These are phyloP conservation scores for Avena sativa DNA, from an alignment of 176 grass and related monocot species.

Conservation along the genomic window DNA sequence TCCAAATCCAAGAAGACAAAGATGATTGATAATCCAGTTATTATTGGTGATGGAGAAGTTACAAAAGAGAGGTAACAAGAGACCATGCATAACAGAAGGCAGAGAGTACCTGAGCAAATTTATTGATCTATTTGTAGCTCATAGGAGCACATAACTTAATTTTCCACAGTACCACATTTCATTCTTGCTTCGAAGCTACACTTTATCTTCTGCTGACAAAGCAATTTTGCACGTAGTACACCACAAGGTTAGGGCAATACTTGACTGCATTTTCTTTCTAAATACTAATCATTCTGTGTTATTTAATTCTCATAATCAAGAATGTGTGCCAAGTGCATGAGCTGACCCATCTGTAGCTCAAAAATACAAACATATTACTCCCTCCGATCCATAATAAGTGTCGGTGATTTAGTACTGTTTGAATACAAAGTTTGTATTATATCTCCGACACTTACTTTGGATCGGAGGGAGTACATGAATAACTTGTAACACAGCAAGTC, in stretches of 20 bases:
- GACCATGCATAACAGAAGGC: constrained; percentile 23
- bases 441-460: too few species aligned
- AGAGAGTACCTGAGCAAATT: neutral
- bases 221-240: constrained; percentile 22
- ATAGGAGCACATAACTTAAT: constrained; percentile 32
- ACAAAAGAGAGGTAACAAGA: constrained; percentile 37
- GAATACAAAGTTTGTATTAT: too few species aligned
- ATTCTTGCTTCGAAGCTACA: neutral
- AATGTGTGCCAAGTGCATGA: neutral
- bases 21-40: neutral
- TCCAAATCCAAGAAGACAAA: constrained; percentile 48
- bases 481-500: too few species aligned
- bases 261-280: neutral
- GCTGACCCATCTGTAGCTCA: neutral
- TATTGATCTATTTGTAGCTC: constrained; percentile 26
- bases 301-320: neutral
- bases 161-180: constrained; percentile 25
- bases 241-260: neutral
- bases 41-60: neutral
- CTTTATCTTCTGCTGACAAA: constrained; percentile 15
- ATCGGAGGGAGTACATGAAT: too few species aligned
- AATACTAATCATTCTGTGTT: neutral
- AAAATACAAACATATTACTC: neutral
- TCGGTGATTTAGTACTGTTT: too few species aligned
- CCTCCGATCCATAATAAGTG: too few species aligned